A percentile compares a stretch with the other conserved stretches of the same genome.
phyloP scores from a whole-genome alignment of 345 rosid species.

The Eucalyptus sideroxylon region DNA sequence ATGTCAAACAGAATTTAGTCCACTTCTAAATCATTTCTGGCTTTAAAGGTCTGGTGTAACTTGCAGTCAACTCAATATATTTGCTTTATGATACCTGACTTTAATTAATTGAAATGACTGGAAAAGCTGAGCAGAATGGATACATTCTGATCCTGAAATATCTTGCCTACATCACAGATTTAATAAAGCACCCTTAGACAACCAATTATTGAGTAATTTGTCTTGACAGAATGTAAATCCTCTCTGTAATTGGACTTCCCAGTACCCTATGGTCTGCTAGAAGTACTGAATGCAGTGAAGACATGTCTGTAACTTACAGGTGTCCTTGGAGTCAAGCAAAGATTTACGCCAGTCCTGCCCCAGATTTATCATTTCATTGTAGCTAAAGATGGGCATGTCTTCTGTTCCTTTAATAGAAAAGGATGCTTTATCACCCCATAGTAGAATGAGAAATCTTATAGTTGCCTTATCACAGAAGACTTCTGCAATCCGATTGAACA shows the following conservation, averaged over 20 bases:
- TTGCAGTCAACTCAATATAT: not conserved
- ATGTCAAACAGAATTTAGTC: not conserved
- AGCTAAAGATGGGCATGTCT: constrained; percentile 40
- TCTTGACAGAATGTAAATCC: not conserved
- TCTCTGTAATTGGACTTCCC: not conserved
- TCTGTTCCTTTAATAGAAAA: constrained; percentile 15
- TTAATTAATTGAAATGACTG: not conserved
- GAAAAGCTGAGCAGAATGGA: no score
- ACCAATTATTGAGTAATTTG: not conserved
- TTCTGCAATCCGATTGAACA: no score
- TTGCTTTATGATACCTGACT: not conserved
- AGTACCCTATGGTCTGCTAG: not conserved
- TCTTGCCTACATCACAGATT: not conserved
- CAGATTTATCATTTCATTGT: constrained; percentile 48
- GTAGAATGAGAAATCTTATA: constrained; percentile 59
- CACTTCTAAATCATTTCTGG: not conserved
- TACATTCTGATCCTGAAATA: not conserved
- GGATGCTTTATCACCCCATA: constrained; percentile 69
- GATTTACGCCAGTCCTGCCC: constrained; percentile 50
- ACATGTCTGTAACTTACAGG: constrained; percentile 29
- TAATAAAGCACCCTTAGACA: not conserved
- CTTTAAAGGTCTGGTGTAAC: not conserved
- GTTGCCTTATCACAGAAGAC: constrained; percentile 35
- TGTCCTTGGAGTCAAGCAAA: constrained; percentile 20
- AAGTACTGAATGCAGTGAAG: not conserved